Percentiles rank a stretch among this genome's conserved stretches.
phyloP scores from a whole-genome alignment of 176 grass and related monocot species.

The Poa pratensis region DNA sequence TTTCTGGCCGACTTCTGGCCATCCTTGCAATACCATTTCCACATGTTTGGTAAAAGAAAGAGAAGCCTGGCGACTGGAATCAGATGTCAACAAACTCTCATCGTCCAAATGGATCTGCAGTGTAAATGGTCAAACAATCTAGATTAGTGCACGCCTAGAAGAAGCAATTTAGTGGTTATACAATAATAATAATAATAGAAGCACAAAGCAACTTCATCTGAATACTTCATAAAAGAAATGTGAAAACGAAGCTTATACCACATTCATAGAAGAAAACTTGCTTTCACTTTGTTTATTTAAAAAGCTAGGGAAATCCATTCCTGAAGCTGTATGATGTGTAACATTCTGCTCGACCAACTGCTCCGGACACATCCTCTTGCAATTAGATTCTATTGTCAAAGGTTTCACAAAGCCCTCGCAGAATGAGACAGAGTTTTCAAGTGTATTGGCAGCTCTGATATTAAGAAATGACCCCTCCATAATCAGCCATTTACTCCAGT shows the following conservation, averaged over 20 bases:
- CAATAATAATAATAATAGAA: conserved; percentile 17
- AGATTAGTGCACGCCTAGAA: conserved; percentile 8
- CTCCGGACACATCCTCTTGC: conserved; percentile 36
- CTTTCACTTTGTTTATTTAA: conserved; percentile 34
- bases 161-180: conserved; percentile 24
- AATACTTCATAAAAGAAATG: conserved; percentile 18
- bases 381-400: conserved; percentile 55
- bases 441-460: conserved; percentile 32
- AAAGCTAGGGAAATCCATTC: conserved; percentile 40
- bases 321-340: conserved; percentile 36
- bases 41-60: conserved; percentile 37
- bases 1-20: conserved; percentile 46
- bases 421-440: conserved; percentile 54
- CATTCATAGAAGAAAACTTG: conserved; percentile 36
- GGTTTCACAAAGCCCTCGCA: conserved; percentile 59
- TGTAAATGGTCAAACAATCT: conserved; percentile 37
- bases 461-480: conserved; percentile 52
- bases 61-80: conserved; percentile 29
- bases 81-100: conserved; percentile 38
- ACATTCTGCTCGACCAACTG: conserved; percentile 41
- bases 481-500: conserved; percentile 82
- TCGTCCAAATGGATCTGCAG: conserved; percentile 55
- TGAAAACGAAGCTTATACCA: conserved; percentile 36
- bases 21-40: conserved; percentile 47
- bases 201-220: conserved; percentile 30